Evolutionary conservation across 305 asterid genomes (phyloP), one percentile per base, ranked within the genome.

Genomic region (Nicotiana rustica): DNA sequence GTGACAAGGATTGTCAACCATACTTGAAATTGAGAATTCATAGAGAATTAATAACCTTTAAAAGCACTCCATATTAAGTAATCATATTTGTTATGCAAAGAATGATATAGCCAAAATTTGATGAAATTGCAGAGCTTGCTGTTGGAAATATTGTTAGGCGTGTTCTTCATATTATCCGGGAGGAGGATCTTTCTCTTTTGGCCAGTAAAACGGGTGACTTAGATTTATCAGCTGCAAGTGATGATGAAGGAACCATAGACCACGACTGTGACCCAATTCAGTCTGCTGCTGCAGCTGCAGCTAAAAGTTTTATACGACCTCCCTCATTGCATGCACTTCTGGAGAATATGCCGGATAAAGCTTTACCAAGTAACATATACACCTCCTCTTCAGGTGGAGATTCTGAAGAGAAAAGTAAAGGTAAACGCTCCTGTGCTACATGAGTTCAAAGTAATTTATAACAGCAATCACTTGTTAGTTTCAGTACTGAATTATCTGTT

Each of bases 301-400:
- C 98, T 56, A 92, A 97, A 88, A 94, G 86, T 84, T 89, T 95
- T 81, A 83, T 96, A 60, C 92, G 98, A 88, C 94, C 99, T 64
- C 98, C 99, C 77, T 96, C 99, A 65, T 82, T 96, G 92, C 98
- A 93, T 88, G 92, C 98, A 76, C 97, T 96, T 82, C 95, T 96
- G 33, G 99, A 96, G 92, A 98, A 90, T 87, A 68, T 88, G 82
- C 97, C 96, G 66, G 92, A 89, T 84, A 89, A 96, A 82, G 89
- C 97, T 84, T 90, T 85, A 67, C 92, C 88, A 7, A 44, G 56
- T 44, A 55, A 44, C 52, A 61, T 36, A 81, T 91, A 86, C 78
- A 25, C 92, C 81, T 83, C 92, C 78, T 96, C 99, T 84, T 94
- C 99, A 65, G 97, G 92, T 33, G 99, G 97, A 71, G 99, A 94